Evolutionary conservation across 2,329 filamentous ascomycete species (phyloP).

Genomic region (Tolypocladium nubicola): DNA sequence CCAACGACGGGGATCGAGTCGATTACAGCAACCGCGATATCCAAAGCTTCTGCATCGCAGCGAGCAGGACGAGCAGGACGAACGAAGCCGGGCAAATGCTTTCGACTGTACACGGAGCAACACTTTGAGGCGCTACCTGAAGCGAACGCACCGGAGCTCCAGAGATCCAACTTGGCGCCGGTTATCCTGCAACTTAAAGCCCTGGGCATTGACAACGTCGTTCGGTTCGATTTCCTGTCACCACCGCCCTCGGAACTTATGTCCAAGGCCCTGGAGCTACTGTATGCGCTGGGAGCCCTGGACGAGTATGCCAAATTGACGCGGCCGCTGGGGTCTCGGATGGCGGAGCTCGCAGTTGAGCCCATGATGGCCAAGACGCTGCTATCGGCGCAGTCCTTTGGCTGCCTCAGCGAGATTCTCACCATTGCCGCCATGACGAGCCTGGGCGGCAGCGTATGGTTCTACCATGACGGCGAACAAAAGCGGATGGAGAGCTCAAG

Average conservation of each 20-base stretch:
- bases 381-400: conserved; percentile 63
- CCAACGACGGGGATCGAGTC: conserved; percentile 80
- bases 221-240: conserved; percentile 81
- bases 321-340: conserved; percentile 72
- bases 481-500: conserved; percentile 64
- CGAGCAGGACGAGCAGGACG: conserved; percentile 83
- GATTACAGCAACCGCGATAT: conserved; percentile 70
- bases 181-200: conserved; percentile 88
- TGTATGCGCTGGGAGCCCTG: conserved; percentile 77
- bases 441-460: conserved; percentile 72
- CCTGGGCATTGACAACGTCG: conserved; percentile 87
- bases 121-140: conserved; percentile 55
- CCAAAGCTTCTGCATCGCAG: conserved; percentile 87
- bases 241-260: conserved; percentile 78
- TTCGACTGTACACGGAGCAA: conserved; percentile 77
- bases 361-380: conserved; percentile 93
- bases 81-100: conserved; percentile 87
- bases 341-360: conserved; percentile 88
- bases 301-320: conserved; percentile 88
- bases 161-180: conserved; percentile 81
- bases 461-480: conserved; percentile 67
- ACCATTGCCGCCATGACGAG: conserved; percentile 93
- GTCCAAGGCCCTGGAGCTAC: conserved; percentile 73
- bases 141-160: conserved; percentile 78
- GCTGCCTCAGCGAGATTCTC: conserved; percentile 75